Conservation (phyloP, 2,329 filamentous ascomycete species). For the Sclerotinia minor region DNA sequence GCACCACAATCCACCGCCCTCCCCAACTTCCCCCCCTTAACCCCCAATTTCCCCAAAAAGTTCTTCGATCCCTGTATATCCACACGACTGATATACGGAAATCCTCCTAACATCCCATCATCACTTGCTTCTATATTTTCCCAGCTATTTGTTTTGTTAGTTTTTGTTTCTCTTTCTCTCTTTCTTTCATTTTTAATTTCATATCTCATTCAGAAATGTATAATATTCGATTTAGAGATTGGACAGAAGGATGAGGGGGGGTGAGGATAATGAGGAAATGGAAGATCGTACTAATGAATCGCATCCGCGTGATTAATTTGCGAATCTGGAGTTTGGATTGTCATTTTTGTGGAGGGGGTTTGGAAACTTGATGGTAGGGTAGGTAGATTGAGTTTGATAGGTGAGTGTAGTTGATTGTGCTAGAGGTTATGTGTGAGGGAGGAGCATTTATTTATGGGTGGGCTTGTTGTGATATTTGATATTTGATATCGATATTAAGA, state of each 20-base stretch:
- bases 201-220: no score
- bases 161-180: not conserved
- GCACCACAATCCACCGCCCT: constrained; percentile 45
- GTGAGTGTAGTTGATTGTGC: no score
- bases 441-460: not conserved
- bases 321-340: constrained; percentile 7
- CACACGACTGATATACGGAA: constrained; percentile 64
- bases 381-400: no score
- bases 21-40: constrained; percentile 42
- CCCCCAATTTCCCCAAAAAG: constrained; percentile 67
- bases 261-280: not conserved
- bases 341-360: not conserved
- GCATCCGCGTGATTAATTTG: constrained; percentile 23
- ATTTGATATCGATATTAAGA: not conserved
- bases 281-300: constrained; percentile 16
- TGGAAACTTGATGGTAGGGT: not conserved
- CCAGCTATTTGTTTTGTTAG: constrained; percentile 43
- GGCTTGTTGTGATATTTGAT: not conserved
- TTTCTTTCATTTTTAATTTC: no score
- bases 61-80: constrained; percentile 70
- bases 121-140: constrained; percentile 52
- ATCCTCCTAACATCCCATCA: constrained; percentile 80
- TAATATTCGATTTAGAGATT: not conserved
- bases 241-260: no score
- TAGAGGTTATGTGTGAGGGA: not conserved